phyloP scores from a whole-genome alignment of 805 yeast genomes.

The Ogataea saltuana region DNA sequence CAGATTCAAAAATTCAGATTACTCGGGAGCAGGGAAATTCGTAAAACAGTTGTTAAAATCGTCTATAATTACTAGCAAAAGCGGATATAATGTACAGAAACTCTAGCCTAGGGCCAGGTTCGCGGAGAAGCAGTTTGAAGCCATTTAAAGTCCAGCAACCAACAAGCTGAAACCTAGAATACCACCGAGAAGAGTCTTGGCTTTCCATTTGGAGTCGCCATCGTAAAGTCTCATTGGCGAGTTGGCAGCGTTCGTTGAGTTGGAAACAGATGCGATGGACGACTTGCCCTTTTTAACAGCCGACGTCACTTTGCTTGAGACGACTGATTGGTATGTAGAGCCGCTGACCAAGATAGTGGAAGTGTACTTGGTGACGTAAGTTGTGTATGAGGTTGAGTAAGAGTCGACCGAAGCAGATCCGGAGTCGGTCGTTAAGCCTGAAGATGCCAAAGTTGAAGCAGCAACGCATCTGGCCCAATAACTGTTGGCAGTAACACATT shows the following conservation, averaged over 20 bases:
- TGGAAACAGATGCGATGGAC: slow-evolving; percentile 19
- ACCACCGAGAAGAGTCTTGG: slow-evolving; percentile 24
- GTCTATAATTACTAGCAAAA: not conserved
- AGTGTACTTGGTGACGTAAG: slow-evolving; percentile 15
- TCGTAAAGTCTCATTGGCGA: slow-evolving; percentile 10
- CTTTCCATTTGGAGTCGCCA: slow-evolving; percentile 22
- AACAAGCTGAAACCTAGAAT: slow-evolving; percentile 24
- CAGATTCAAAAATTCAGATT: too few relatives aligned
- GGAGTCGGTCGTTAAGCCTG: not conserved
- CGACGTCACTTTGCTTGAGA: slow-evolving; percentile 19
- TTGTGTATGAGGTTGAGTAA: slow-evolving; percentile 18
- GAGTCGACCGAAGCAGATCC: slow-evolving; percentile 6
- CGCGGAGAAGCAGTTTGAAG: not conserved
- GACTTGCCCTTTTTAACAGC: slow-evolving; percentile 21
- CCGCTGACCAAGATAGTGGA: slow-evolving; percentile 16
- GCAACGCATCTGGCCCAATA: slow-evolving; percentile 35
- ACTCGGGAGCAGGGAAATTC: too few relatives aligned
- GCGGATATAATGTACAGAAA: slow-evolving; percentile 4
- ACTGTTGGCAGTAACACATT: slow-evolving; percentile 28
- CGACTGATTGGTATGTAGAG: slow-evolving; percentile 14
- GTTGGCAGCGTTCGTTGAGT: slow-evolving; percentile 22
- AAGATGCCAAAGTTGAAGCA: slow-evolving; percentile 24
- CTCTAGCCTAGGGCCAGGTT: not conserved
- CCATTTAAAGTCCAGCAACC: slow-evolving; percentile 21
- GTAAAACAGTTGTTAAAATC: not conserved